phyloP scores from a whole-genome alignment of 768 basidiomycete genomes.

The Suillus spraguei region DNA sequence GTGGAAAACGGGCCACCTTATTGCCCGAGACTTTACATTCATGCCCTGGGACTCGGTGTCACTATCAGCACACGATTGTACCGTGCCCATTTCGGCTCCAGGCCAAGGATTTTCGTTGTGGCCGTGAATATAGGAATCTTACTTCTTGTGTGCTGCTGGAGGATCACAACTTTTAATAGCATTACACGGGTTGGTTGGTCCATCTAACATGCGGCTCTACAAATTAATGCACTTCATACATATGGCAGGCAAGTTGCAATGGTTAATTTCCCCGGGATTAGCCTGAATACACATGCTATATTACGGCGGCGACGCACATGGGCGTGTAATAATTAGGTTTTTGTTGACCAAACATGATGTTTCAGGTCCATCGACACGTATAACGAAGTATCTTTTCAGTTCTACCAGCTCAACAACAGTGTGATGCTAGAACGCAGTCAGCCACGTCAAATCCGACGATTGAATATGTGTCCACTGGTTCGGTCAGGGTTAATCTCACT shows the following conservation, averaged over 20 bases:
- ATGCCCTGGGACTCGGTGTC: background rate
- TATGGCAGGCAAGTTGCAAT: background rate
- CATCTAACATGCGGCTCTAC: background rate
- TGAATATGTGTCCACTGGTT: background rate
- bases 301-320: background rate
- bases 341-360: background rate
- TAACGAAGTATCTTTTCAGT: background rate
- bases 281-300: background rate
- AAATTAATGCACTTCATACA: background rate
- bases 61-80: background rate
- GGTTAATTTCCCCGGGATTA: background rate
- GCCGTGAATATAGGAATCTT: background rate
- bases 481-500: background rate
- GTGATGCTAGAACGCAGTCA: background rate
- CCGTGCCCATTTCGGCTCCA: background rate
- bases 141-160: background rate
- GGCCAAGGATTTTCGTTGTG: background rate
- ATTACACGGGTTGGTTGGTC: too few species aligned
- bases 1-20: background rate
- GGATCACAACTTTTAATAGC: background rate
- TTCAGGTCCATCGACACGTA: background rate
- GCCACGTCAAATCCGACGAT: background rate
- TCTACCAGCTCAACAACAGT: background rate
- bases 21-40: background rate
- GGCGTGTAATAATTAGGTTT: background rate